Conservation (phyloP, 2,329 filamentous ascomycete genomes). For the Purpureocillium lavendulum region DNA sequence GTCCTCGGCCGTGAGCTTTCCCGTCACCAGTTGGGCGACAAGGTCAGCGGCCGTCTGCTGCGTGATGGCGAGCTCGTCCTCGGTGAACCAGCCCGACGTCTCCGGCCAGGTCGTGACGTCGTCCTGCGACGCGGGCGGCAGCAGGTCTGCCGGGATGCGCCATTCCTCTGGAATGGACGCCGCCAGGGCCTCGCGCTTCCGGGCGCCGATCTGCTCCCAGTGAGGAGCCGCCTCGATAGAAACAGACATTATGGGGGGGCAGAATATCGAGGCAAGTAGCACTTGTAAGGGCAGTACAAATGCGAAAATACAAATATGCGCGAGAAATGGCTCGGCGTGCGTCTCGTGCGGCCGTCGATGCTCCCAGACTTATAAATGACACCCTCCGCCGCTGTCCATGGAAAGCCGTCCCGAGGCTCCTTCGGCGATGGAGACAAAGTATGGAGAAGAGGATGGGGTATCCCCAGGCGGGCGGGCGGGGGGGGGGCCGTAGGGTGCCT, state of each 20-base stretch:
- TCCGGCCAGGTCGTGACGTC: conserved; percentile 50
- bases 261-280: too few species aligned
- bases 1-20: conserved; percentile 27
- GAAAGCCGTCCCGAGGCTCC: too few species aligned
- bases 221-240: neutral
- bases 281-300: too few species aligned
- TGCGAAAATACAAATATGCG: too few species aligned
- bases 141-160: conserved; percentile 41
- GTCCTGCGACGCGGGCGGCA: conserved; percentile 44
- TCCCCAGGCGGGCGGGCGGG: too few species aligned
- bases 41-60: conserved; percentile 32
- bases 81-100: conserved; percentile 50
- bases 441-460: too few species aligned
- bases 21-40: conserved; percentile 24
- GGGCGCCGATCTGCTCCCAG: conserved; percentile 34
- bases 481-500: too few species aligned
- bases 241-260: neutral
- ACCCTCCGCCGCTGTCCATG: too few species aligned
- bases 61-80: conserved; percentile 37
- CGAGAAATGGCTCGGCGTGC: too few species aligned
- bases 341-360: neutral
- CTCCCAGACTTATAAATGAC: too few species aligned
- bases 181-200: conserved; percentile 32
- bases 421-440: too few species aligned
- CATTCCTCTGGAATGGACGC: conserved; percentile 49